Base-by-base conservation (phyloP, 768 basidiomycete species). In the Tricholoma bakamatsutake region DNA sequence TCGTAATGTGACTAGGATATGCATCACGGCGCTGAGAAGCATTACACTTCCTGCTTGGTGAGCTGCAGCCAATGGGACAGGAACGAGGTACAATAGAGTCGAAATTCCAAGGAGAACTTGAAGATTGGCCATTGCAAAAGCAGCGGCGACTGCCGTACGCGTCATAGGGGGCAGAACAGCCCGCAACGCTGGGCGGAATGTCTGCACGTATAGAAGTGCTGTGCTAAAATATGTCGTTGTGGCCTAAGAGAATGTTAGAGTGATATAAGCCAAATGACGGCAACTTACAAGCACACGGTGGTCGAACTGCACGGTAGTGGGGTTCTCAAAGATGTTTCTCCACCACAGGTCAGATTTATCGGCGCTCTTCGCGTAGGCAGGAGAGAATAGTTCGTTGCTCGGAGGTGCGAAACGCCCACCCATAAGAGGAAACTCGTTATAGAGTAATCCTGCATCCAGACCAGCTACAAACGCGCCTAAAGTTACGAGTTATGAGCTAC, bases 401-500 rank as follows among this genome's bases (percentile, higher is more conserved):
- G 94, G 93, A 3, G 97, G 97, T 3, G 82, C 80, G 13, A 98
- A 69, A 13, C 84, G 80, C 6, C 89, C 94, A 35, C 93, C 96
- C 96, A 99, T 99, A 4, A 88, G 72, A 0, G 97, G 97, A 74
- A 97, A 99, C 66, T 98, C 96, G 66, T 99, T 99, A 73, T 98
- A 98, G n/a, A 94, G 69, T 53, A 99, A 72, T 12, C 97, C 97
- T 1, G 97, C 97, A 68, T 99, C 97, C 42, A 99, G 78, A 12
- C 97, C 97, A 35, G 97, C 97, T 28, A 99, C 97, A 63, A 99
- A 98, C 4, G 97, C 97, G 51, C 97, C 96, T 96, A 66, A 1
- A 52, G 46, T 46, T 1, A 6, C 10, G 37, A 15, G 2, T 21
- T 24, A 45, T 27, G 46, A 33, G 50, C 24, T 30, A 34, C n/a